Evolutionary conservation across 441 rosid species (phyloP), one percentile per base, ranked within the genome.

Genomic region (Melastoma candidum): DNA sequence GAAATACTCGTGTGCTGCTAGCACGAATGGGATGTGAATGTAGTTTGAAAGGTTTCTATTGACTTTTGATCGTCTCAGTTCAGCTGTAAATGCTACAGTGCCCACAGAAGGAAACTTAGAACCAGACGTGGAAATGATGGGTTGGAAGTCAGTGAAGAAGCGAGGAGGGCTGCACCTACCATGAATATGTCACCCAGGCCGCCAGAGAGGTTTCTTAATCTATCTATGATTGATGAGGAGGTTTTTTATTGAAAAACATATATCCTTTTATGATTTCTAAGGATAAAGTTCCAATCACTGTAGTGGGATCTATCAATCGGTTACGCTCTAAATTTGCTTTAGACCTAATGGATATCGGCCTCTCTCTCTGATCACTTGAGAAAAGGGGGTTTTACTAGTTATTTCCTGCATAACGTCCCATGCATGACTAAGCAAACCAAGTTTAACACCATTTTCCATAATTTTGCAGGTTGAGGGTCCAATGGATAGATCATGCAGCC

Each of bases 111-210:
- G 65, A 53, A 60, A 44, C 56, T 27, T 26, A 43, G 61, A 65
- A 51, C 71, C 73, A 53, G 75, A 73, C 61, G 61, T 62, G 46
- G 90, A 82, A 63, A 61, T 64, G 57, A 84, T 82, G 57, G 53
- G 68, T 12, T 88, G 97, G 89, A 77, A 72, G 24, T 74, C 85
- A 26, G 83, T 82, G 12, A 85, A 77, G 73, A 49, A 60, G 57
- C 77, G 54, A 47, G 22, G n/a, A 65, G 68, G 59, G 43, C 52
- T 43, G 63, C 54, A 27, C 46, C 49, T 12, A 64, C 60, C 47
- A 63, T 51, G 56, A 61, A 63, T 61, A 46, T 60, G 47, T 47
- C 55, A 26, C 48, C 48, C 36, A 66, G 53, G 71, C 22, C 22
- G n/a, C n/a, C n/a, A n/a, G n/a, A n/a, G 58, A 24, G 49, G 36